Conservation (phyloP, 2,329 filamentous ascomycete species). For the Coleophoma eucalyptorum region DNA sequence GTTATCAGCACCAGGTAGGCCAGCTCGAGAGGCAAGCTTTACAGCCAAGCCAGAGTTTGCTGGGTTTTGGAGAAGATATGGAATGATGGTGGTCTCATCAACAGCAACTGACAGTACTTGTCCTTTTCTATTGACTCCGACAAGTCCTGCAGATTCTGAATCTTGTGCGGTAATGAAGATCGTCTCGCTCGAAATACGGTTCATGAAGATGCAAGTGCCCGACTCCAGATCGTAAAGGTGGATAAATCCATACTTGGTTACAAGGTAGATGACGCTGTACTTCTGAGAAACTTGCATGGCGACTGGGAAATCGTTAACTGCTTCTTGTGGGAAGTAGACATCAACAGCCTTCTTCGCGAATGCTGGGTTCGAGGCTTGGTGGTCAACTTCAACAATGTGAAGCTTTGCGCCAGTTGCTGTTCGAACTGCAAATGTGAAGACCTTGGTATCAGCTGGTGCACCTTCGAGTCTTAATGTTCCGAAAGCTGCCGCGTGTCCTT, state of each 20-base stretch:
- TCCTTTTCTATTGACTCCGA: slow-evolving; percentile 96
- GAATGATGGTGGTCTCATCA: slow-evolving; percentile 86
- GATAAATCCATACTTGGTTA: slow-evolving; percentile 99
- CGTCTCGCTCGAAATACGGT: slow-evolving; percentile 97
- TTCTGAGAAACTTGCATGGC: slow-evolving; percentile 96
- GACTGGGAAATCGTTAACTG: slow-evolving; percentile 94
- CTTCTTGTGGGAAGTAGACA: slow-evolving; percentile 95
- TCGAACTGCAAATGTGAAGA: slow-evolving; percentile 95
- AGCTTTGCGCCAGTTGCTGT: slow-evolving; percentile 88
- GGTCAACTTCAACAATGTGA: slow-evolving; percentile 96
- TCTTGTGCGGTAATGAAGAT: slow-evolving; percentile 94
- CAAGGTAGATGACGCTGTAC: slow-evolving; percentile 94
- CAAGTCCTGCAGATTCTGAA: slow-evolving; percentile 77
- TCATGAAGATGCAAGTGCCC: slow-evolving; percentile 97
- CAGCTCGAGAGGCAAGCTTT: slow-evolving; percentile 92
- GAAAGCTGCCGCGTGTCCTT: slow-evolving; percentile 94
- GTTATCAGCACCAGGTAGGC: slow-evolving; percentile 89
- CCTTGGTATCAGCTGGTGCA: slow-evolving; percentile 84
- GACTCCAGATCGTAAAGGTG: slow-evolving; percentile 98
- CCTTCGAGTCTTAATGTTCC: slow-evolving; percentile 86
- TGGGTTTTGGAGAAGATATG: slow-evolving; percentile 93
- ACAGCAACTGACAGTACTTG: slow-evolving; percentile 93
- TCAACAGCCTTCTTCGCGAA: slow-evolving; percentile 97
- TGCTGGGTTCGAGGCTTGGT: slow-evolving; percentile 79
- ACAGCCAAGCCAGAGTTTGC: slow-evolving; percentile 91